Conservation (phyloP, 306 rosid species). For the Hylodesmum podocarpum region DNA sequence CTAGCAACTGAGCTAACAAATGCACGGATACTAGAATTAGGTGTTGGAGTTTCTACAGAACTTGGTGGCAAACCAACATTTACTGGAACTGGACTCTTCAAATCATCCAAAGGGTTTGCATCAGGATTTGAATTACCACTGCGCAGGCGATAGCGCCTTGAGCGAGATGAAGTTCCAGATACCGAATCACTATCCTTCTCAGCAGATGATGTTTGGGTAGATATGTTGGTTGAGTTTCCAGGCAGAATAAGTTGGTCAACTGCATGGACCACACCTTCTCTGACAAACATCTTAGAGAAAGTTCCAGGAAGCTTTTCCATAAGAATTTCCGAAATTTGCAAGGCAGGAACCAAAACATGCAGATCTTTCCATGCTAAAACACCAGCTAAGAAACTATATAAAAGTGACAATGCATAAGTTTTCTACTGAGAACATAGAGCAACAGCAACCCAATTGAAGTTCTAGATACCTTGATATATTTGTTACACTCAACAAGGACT, state of each 20-base stretch:
- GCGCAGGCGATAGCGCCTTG: conserved; percentile 78
- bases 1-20: conserved; percentile 73
- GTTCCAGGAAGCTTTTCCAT: conserved; percentile 91
- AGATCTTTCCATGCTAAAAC: conserved; percentile 98
- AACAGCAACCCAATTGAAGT: conserved; percentile 11
- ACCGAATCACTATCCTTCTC: conserved; percentile 71
- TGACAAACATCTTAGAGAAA: conserved; percentile 75
- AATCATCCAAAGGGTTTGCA: conserved; percentile 62
- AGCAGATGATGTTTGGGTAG: conserved; percentile 52
- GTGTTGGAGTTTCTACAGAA: conserved; percentile 65
- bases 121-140: conserved; percentile 58
- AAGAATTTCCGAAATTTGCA: conserved; percentile 89
- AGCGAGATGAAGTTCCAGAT: conserved; percentile 60
- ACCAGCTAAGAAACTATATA: conserved; percentile 80
- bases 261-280: conserved; percentile 96
- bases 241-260: conserved; percentile 83
- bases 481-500: conserved; percentile 65
- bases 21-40: conserved; percentile 55
- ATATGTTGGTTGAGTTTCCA: conserved; percentile 46
- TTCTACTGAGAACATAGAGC: conserved; percentile 9
- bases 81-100: conserved; percentile 53
- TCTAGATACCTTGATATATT: conserved; percentile 77
- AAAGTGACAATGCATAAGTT: conserved; percentile 28
- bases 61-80: conserved; percentile 66
- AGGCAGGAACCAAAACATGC: conserved; percentile 77